phyloP scores from a whole-genome alignment of 805 yeast species.

The Candida sakaeoensis region DNA sequence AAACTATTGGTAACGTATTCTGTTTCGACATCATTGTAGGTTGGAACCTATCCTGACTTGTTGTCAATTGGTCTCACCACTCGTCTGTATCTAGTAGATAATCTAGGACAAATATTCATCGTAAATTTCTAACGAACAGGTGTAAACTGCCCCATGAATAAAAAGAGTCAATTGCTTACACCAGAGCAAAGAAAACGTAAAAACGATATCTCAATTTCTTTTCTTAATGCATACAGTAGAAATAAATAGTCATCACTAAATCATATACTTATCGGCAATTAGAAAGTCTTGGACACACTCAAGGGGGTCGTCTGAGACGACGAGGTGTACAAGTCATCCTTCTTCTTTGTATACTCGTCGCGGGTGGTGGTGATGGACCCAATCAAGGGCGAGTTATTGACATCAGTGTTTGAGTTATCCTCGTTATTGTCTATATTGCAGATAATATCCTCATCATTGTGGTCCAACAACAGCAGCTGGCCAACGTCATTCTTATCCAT shows the following conservation, averaged over 20 bases:
- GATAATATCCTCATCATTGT: background rate
- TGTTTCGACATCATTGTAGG: too few species aligned
- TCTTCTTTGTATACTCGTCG: conserved; percentile 1
- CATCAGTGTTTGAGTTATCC: conserved; percentile 1
- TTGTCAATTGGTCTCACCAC: too few species aligned
- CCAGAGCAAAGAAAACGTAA: too few species aligned
- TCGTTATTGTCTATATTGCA: background rate
- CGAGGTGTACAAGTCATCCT: conserved; percentile 1
- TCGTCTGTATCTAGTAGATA: too few species aligned
- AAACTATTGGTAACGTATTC: too few species aligned
- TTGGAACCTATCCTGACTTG: too few species aligned
- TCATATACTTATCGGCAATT: too few species aligned
- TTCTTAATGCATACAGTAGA: conserved; percentile 5
- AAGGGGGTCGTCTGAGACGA: conserved; percentile 5
- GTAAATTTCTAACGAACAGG: too few species aligned
- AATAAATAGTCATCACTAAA: conserved; percentile 4
- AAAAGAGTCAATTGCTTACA: too few species aligned
- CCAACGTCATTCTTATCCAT: background rate
- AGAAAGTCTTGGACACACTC: conserved; percentile 5
- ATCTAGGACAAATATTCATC: too few species aligned
- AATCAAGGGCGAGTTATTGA: conserved; percentile 3
- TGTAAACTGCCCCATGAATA: too few species aligned
- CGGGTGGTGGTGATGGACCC: background rate
- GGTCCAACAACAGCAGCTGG: background rate
- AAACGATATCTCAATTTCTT: too few species aligned